Evolutionary conservation across 495 filamentous ascomycete genomes (phyloP).

Genomic region (Podospora didyma): DNA sequence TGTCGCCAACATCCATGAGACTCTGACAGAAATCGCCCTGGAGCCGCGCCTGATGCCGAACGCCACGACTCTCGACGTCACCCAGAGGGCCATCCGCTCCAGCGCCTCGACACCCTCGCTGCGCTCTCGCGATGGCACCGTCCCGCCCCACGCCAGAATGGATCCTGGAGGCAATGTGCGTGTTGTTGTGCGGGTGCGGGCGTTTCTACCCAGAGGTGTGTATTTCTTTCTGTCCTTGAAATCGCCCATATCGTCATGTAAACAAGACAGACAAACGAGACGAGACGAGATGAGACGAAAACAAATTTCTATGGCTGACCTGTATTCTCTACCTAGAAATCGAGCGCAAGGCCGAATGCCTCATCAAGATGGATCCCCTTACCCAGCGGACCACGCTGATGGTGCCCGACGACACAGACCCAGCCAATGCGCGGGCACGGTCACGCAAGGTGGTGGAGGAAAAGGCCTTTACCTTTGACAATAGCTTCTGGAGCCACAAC

Average conservation of each 20-base stretch:
- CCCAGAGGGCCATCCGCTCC: conserved; percentile 42
- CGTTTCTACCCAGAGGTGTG: conserved; percentile 83
- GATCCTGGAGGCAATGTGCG: conserved; percentile 80
- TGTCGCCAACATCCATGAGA: conserved; percentile 38
- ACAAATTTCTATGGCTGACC: too few species aligned
- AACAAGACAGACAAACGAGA: too few species aligned
- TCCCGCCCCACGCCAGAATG: conserved; percentile 43
- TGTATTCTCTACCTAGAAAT: too few species aligned
- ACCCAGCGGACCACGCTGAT: conserved; percentile 79
- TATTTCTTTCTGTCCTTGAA: conserved; percentile 1
- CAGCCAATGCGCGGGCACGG: conserved; percentile 62
- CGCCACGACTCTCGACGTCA: conserved; percentile 13
- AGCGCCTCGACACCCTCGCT: conserved; percentile 67
- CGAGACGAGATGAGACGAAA: too few species aligned
- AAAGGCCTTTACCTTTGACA: conserved; percentile 93
- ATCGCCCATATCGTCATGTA: conserved; percentile 1
- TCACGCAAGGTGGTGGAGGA: conserved; percentile 77
- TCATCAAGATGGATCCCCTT: conserved; percentile 84
- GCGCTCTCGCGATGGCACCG: conserved; percentile 64
- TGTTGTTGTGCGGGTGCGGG: conserved; percentile 89
- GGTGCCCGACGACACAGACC: conserved; percentile 58
- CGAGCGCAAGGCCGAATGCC: conserved; percentile 72
- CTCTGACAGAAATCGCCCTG: conserved; percentile 42
- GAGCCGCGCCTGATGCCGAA: conserved; percentile 44
- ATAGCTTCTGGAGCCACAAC: conserved; percentile 94